These are phyloP conservation scores for Hemerocallis citrina DNA, from an alignment of 106 monocot genomes.

Conservation along the genomic window DNA sequence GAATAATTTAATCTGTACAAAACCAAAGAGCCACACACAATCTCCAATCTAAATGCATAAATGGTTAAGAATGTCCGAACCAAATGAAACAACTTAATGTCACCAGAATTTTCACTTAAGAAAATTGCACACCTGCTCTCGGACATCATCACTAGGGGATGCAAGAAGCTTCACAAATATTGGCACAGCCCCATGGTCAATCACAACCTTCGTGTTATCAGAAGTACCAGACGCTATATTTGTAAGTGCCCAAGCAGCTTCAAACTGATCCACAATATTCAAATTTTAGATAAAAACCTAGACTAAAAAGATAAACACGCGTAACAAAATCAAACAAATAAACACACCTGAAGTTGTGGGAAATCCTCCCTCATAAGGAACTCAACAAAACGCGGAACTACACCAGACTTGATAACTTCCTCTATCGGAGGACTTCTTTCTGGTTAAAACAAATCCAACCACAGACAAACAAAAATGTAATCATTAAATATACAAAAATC, in stretches of 20 bases:
- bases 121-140: conserved; percentile 36
- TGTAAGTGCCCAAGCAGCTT: conserved; percentile 43
- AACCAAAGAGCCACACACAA: too few relatives aligned
- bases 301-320: too few relatives aligned
- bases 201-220: conserved; percentile 45
- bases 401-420: conserved; percentile 65
- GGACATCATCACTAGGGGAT: conserved; percentile 40
- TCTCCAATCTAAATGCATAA: too few relatives aligned
- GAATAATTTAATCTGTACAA: too few relatives aligned
- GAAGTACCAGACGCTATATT: conserved; percentile 47
- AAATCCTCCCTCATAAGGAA: conserved; percentile 65
- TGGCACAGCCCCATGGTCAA: conserved; percentile 46
- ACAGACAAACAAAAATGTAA: too few relatives aligned
- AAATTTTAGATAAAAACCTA: background rate
- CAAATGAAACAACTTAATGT: too few relatives aligned
- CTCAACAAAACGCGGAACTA: conserved; percentile 66
- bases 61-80: too few relatives aligned
- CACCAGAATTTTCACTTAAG: too few relatives aligned
- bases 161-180: conserved; percentile 38
- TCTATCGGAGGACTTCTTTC: conserved; percentile 74
- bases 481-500: too few relatives aligned
- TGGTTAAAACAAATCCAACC: too few relatives aligned
- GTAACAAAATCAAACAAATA: background rate
- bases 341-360: conserved; percentile 62
- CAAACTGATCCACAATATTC: conserved; percentile 21